phyloP scores from a whole-genome alignment of 2,329 filamentous ascomycete genomes.

The Pestalotiopsis sp. region DNA sequence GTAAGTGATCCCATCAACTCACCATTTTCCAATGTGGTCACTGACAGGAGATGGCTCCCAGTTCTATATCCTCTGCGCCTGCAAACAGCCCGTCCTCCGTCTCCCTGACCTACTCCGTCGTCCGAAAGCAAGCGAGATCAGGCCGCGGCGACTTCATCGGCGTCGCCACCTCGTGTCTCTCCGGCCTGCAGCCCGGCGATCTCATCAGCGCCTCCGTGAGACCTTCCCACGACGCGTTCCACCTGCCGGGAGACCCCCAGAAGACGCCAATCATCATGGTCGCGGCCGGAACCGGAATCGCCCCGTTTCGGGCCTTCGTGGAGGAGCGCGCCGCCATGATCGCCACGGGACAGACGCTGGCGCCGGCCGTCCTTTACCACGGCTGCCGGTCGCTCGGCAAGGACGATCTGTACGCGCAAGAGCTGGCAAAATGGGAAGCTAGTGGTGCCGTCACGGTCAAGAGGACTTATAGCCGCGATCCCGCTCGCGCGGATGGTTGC shows the following conservation, averaged over 20 bases:
- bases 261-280: conserved; percentile 53
- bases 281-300: conserved; percentile 56
- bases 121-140: conserved; percentile 56
- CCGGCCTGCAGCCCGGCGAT: conserved; percentile 45
- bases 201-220: conserved; percentile 41
- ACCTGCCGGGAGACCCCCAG: conserved; percentile 46
- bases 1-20: conserved; percentile 51
- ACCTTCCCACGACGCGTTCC: conserved; percentile 42
- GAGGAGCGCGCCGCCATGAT: conserved; percentile 60
- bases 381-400: conserved; percentile 58
- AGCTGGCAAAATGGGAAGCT: conserved; percentile 60
- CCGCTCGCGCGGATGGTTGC: conserved; percentile 47
- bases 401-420: conserved; percentile 63
- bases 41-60: conserved; percentile 17
- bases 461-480: conserved; percentile 57
- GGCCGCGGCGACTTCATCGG: conserved; percentile 55
- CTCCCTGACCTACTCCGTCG: conserved; percentile 69
- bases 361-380: conserved; percentile 65
- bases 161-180: conserved; percentile 63
- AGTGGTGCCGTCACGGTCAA: conserved; percentile 62
- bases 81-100: conserved; percentile 57
- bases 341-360: conserved; percentile 52
- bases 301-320: conserved; percentile 59
- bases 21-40: not conserved
- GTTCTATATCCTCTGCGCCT: conserved; percentile 75